Conservation (phyloP, 208 protist species). For the Leishmania arabica region DNA sequence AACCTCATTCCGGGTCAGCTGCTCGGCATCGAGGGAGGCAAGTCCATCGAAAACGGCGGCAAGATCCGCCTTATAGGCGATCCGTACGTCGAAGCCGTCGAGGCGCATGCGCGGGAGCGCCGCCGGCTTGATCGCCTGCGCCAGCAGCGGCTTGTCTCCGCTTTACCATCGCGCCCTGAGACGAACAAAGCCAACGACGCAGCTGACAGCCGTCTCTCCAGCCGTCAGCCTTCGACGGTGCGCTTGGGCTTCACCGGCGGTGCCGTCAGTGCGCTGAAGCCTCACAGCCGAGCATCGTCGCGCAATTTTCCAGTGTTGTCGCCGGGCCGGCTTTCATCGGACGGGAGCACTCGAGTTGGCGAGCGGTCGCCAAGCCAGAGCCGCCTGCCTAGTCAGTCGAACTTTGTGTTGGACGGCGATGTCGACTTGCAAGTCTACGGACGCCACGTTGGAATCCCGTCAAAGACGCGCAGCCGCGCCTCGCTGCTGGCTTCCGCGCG, state of each 20-base stretch:
- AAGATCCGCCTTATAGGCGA: slow-evolving; percentile 55
- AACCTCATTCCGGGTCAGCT: slow-evolving; percentile 51
- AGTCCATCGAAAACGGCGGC: slow-evolving; percentile 16
- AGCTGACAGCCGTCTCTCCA: not conserved
- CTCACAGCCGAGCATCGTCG: not conserved
- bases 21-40: slow-evolving; percentile 10
- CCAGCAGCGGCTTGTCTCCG: slow-evolving; percentile 15
- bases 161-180: not conserved
- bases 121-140: slow-evolving; percentile 32
- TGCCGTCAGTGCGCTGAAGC: not conserved
- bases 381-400: slow-evolving; percentile 9
- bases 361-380: not conserved
- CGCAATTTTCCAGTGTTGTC: not conserved
- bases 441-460: slow-evolving; percentile 12
- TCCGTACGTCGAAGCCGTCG: slow-evolving; percentile 39
- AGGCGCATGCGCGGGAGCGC: slow-evolving; percentile 44
- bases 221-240: slow-evolving; percentile 9
- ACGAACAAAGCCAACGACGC: slow-evolving; percentile 1
- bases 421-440: slow-evolving; percentile 30
- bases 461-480: slow-evolving; percentile 21
- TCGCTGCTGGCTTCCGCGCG: slow-evolving; percentile 19
- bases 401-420: slow-evolving; percentile 9
- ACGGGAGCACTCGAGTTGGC: not conserved
- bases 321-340: not conserved
- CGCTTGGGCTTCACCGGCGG: not conserved